Conservation (phyloP, 257 asterid genomes). For the Fraxinus americana region DNA sequence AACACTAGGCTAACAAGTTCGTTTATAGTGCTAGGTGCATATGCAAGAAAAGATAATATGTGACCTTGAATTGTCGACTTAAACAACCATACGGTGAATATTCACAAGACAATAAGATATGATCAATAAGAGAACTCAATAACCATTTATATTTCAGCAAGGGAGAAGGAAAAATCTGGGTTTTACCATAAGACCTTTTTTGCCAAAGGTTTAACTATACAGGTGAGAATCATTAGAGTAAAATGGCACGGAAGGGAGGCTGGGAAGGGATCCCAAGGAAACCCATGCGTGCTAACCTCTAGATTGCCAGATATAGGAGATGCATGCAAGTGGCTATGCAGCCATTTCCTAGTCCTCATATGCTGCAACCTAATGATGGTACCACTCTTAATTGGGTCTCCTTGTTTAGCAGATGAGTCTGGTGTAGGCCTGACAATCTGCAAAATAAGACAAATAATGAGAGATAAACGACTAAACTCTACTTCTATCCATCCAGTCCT, state of each 20-base stretch:
- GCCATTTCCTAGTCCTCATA: slow-evolving; percentile 89
- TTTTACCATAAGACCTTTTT: background rate
- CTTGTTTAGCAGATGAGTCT: slow-evolving; percentile 79
- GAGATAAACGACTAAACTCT: background rate
- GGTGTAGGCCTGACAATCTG: slow-evolving; percentile 72
- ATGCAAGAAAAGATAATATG: background rate
- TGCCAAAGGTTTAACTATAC: background rate
- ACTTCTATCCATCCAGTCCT: background rate
- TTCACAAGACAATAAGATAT: background rate
- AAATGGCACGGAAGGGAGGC: background rate
- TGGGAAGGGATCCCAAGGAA: background rate
- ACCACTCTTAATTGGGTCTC: slow-evolving; percentile 78
- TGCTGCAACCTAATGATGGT: slow-evolving; percentile 74
- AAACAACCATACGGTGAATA: background rate
- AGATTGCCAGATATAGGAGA: slow-evolving; percentile 94
- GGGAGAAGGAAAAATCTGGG: background rate
- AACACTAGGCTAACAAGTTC: background rate
- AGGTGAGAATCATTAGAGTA: background rate
- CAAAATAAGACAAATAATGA: slow-evolving; percentile 20
- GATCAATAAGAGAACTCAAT: background rate
- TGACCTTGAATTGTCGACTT: background rate
- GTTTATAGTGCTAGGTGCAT: background rate
- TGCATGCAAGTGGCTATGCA: slow-evolving; percentile 97
- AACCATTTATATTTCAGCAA: background rate
- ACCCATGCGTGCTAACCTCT: slow-evolving; percentile 65